Conservation (phyloP, 768 basidiomycete species). For the Tylopilus sp. region DNA sequence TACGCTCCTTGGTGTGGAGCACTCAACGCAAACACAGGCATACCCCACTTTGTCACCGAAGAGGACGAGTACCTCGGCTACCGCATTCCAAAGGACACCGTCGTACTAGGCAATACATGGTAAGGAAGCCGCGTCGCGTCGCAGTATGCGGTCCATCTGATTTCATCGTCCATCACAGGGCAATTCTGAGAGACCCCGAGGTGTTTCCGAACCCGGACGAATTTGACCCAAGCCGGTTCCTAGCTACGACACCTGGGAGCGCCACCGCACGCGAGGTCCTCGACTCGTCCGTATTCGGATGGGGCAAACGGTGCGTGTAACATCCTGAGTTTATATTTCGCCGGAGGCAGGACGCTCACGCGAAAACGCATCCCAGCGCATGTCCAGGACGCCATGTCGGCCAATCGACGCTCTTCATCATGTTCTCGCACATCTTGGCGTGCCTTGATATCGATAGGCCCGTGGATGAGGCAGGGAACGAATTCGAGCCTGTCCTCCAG, state of each 20-base stretch:
- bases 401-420: background rate
- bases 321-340: background rate
- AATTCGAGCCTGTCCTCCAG: background rate
- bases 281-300: background rate
- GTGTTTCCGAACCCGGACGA: slow-evolving; percentile 18
- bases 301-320: slow-evolving; percentile 2
- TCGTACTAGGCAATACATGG: background rate
- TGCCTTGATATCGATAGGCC: background rate
- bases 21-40: slow-evolving; percentile 24
- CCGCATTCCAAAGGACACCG: background rate
- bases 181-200: slow-evolving; percentile 17
- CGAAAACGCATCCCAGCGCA: background rate
- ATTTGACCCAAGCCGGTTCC: slow-evolving; percentile 21
- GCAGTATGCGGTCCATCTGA: too few relatives aligned
- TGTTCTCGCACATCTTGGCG: background rate
- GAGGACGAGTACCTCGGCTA: slow-evolving; percentile 26
- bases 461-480: background rate
- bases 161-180: slow-evolving; percentile 15
- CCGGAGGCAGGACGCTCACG: background rate
- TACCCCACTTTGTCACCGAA: slow-evolving; percentile 34
- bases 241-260: background rate
- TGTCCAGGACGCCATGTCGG: slow-evolving; percentile 4
- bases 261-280: background rate
- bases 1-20: background rate
- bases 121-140: background rate